Evolutionary conservation across 305 asterid genomes (phyloP).

Genomic region (Fraxinus floribunda): DNA sequence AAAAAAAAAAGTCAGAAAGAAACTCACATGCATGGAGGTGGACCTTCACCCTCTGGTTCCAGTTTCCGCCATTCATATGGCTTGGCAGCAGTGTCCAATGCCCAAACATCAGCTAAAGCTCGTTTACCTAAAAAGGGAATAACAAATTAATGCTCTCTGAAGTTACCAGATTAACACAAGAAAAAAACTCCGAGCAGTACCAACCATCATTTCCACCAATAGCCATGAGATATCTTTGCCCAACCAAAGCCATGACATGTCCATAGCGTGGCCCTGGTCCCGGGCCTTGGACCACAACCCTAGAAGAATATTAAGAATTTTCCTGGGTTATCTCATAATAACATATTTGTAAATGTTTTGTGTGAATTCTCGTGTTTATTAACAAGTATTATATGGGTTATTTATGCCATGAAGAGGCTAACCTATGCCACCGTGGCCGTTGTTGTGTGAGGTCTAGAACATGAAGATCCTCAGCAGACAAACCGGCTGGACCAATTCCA

Average conservation of each 20-base stretch:
- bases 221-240: slow-evolving; percentile 99
- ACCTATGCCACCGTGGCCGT: slow-evolving; percentile 98
- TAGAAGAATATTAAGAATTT: slow-evolving; percentile 29
- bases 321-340: slow-evolving; percentile 13
- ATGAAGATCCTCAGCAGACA: slow-evolving; percentile 98
- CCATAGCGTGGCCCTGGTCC: slow-evolving; percentile 99
- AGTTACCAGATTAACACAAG: slow-evolving; percentile 7
- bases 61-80: slow-evolving; percentile 99
- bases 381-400: slow-evolving; percentile 7
- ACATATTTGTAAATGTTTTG: neutral
- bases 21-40: slow-evolving; percentile 96
- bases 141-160: slow-evolving; percentile 26
- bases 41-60: slow-evolving; percentile 99
- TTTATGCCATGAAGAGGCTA: slow-evolving; percentile 24
- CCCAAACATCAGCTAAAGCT: slow-evolving; percentile 99
- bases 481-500: slow-evolving; percentile 99
- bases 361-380: neutral
- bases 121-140: slow-evolving; percentile 68
- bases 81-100: slow-evolving; percentile 99
- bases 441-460: slow-evolving; percentile 96
- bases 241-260: slow-evolving; percentile 99
- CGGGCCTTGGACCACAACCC: slow-evolving; percentile 99
- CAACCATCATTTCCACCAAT: slow-evolving; percentile 99
- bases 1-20: neutral
- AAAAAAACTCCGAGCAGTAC: slow-evolving; percentile 28